Evolutionary conservation across 1,139 yeast genomes (phyloP), one percentile per base, ranked within the genome.

Genomic region (Chernovozyma sophiae-reginae): DNA sequence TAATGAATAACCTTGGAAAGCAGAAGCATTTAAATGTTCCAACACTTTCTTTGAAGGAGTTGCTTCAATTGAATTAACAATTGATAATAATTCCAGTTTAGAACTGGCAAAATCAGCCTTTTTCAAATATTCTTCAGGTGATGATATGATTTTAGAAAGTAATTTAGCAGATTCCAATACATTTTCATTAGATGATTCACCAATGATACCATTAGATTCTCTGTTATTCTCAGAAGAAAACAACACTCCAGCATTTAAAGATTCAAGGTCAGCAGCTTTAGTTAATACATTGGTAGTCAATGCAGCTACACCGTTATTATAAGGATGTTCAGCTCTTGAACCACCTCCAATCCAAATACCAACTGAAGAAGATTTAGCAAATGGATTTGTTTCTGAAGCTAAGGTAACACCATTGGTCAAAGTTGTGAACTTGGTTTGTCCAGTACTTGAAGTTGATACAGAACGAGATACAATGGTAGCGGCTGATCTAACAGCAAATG

Each of bases 1-100:
- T 51, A 84, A 71, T 18, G 92, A 80, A 53, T 86, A 80, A 54
- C 87, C 86, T 67, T 84, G 95, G 83, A 76, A 85, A 39, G 94
- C 94, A 43, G 89, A 74, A 43, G 89, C 76, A 53, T 79, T 77
- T 68, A 84, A 74, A 63, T 85, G 94, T 64, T 81, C 86, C 50
- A 79, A 56, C 35, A 81, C 83, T 70, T 63, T 73, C 43, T 63
- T 48, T 36, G 65, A 53, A 42, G 79, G 79, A 48, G 55, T 55
- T 32, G 59, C 46, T 62, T 77, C 83, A 40, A 74, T 55, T 28
- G 62, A 64, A 30, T 60, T 65, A 37, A 76, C 70, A 43, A 60
- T 49, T 20, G 64, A 60, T 37, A 60, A 52, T 45, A 65, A 62
- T 36, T 70, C 65, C 17, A 62, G 53, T 45, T 62, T 62, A 42